Conservation (phyloP, 1,139 yeast species). For the Kodamaea derodonti region DNA sequence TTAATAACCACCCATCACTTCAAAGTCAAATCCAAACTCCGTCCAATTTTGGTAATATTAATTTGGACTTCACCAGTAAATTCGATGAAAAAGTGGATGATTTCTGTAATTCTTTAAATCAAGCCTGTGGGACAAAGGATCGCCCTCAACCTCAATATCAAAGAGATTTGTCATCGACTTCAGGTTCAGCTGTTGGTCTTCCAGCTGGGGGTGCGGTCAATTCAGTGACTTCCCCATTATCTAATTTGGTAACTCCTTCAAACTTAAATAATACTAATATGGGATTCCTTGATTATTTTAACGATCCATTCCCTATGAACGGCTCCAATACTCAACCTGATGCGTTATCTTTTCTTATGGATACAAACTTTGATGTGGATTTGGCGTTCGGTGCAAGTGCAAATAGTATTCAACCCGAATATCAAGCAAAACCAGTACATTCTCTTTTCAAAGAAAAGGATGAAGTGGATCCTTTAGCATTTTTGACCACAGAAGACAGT, state of each 20-base stretch:
- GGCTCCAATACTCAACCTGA: conserved; percentile 17
- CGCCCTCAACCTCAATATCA: conserved; percentile 61
- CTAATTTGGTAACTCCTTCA: conserved; percentile 17
- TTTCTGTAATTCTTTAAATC: conserved; percentile 70
- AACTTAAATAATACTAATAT: conserved; percentile 5
- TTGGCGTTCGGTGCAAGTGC: conserved; percentile 36
- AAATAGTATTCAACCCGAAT: conserved; percentile 2
- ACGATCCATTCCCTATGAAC: conserved; percentile 26
- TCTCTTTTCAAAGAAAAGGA: conserved; percentile 7
- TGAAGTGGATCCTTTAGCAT: conserved; percentile 31
- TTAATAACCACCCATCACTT: conserved; percentile 1
- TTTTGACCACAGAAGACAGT: conserved; percentile 60
- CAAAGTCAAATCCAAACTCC: conserved; percentile 2
- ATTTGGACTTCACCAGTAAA: conserved; percentile 15
- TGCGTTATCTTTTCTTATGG: conserved; percentile 46
- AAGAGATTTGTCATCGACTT: conserved; percentile 13
- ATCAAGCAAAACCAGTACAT: conserved; percentile 1
- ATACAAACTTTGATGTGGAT: conserved; percentile 47
- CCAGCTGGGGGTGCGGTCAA: conserved; percentile 2
- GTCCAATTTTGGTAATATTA: neutral
- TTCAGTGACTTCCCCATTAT: conserved; percentile 15
- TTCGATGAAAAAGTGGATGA: conserved; percentile 49
- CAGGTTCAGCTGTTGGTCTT: conserved; percentile 6
- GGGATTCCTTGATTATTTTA: conserved; percentile 15
- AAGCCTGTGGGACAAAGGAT: conserved; percentile 81